Percentiles rank a stretch among this genome's conserved stretches.
phyloP scores from a whole-genome alignment of 2,329 filamentous ascomycete genomes.

The Colletotrichum euphorbiae region DNA sequence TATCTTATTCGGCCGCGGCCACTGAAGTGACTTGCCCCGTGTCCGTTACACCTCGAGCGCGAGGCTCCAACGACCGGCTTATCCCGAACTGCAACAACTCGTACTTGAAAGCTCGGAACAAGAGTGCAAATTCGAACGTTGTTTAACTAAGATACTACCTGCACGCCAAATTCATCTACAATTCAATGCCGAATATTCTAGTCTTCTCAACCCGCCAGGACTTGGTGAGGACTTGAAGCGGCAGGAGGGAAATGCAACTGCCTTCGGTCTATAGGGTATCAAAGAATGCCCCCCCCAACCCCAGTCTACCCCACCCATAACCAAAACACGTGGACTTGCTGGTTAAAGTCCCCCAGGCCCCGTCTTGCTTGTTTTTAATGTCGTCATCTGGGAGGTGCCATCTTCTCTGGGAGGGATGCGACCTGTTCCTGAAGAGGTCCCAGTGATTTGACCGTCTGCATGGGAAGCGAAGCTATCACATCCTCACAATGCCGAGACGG shows the following conservation, averaged over 20 bases:
- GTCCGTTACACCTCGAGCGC: no score
- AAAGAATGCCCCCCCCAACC: constrained; percentile 27
- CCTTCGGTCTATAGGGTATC: constrained; percentile 41
- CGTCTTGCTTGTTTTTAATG: neutral
- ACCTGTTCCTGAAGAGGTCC: neutral
- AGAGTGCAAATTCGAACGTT: neutral
- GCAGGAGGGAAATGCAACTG: constrained; percentile 27
- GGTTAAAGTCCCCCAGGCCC: constrained; percentile 1
- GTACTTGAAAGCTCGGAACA: no score
- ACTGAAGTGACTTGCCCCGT: no score
- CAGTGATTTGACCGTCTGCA: neutral
- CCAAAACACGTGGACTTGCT: constrained; percentile 12
- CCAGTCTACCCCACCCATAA: constrained; percentile 36
- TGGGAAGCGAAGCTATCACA: no score
- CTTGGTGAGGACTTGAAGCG: neutral
- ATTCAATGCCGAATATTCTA: constrained; percentile 32
- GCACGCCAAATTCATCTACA: constrained; percentile 35
- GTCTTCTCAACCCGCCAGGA: constrained; percentile 7
- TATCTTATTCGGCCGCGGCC: neutral
- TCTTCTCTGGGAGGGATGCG: neutral
- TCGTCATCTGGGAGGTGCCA: constrained; percentile 5
- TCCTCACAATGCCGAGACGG: constrained; percentile 30
- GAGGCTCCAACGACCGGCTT: no score
- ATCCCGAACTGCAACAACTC: no score
- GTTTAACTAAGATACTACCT: constrained; percentile 22